These are phyloP conservation scores for Neurospora sp. DNA, from an alignment of 495 filamentous ascomycete species.

Conservation along the genomic window DNA sequence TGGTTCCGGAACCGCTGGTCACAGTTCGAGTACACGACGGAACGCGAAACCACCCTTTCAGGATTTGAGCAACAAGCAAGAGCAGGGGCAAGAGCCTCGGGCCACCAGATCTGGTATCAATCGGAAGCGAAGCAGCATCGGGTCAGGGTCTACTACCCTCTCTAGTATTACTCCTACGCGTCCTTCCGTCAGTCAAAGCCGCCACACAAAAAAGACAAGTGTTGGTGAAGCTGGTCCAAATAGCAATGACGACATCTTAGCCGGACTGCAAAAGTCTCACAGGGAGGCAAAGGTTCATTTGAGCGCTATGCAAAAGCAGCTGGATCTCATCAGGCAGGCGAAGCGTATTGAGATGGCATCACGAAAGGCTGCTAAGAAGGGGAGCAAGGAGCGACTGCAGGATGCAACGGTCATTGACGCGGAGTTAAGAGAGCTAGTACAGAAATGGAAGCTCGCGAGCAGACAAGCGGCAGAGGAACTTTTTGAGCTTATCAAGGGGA, in stretches of 20 bases:
- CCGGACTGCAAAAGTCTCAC: conserved; percentile 3
- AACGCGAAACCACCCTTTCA: background rate
- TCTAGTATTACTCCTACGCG: background rate
- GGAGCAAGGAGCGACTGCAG: background rate
- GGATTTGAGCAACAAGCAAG: background rate
- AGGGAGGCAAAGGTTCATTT: conserved; percentile 1
- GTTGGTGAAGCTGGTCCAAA: background rate
- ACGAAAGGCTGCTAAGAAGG: background rate
- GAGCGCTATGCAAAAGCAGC: background rate
- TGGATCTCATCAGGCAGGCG: conserved; percentile 14
- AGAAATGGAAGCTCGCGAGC: conserved; percentile 16
- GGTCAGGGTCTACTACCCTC: background rate
- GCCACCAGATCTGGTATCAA: background rate
- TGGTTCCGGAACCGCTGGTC: background rate
- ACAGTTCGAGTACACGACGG: background rate
- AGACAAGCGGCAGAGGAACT: conserved; percentile 20
- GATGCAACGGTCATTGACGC: conserved; percentile 2
- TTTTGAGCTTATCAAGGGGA: conserved; percentile 16
- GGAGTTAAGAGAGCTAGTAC: conserved; percentile 10
- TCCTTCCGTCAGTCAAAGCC: background rate
- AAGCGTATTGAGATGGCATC: conserved; percentile 8
- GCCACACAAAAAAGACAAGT: background rate
- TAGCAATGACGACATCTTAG: background rate
- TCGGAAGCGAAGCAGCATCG: background rate
- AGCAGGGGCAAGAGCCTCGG: background rate